Conservation (phyloP, 805 yeast genomes). For the Teunomyces cretensis region DNA sequence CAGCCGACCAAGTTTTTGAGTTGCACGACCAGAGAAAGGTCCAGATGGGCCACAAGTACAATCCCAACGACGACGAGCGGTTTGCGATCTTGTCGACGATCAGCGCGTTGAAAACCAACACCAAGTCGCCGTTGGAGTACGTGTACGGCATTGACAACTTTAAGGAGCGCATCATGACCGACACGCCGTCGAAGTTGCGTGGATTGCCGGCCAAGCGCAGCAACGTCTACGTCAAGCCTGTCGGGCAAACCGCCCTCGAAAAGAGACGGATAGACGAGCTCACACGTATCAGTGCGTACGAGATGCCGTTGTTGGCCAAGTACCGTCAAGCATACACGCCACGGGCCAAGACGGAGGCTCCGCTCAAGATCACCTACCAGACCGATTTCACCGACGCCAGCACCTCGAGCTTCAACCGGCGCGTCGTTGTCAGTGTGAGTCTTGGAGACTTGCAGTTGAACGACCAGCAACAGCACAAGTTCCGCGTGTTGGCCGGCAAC, state of each 20-base stretch:
- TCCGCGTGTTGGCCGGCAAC: slow-evolving; percentile 74
- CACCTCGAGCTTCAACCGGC: slow-evolving; percentile 56
- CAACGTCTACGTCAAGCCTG: slow-evolving; percentile 34
- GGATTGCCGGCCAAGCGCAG: slow-evolving; percentile 40
- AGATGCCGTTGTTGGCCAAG: slow-evolving; percentile 80
- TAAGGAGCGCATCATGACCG: slow-evolving; percentile 42
- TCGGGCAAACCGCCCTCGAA: slow-evolving; percentile 38
- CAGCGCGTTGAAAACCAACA: slow-evolving; percentile 24
- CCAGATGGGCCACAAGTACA: slow-evolving; percentile 51
- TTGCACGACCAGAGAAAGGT: slow-evolving; percentile 60
- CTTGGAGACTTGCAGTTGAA: slow-evolving; percentile 54
- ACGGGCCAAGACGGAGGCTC: slow-evolving; percentile 41
- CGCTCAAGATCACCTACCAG: slow-evolving; percentile 63
- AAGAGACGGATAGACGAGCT: slow-evolving; percentile 75
- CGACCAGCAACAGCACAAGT: slow-evolving; percentile 62
- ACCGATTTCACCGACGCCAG: slow-evolving; percentile 75
- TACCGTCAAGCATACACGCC: slow-evolving; percentile 69
- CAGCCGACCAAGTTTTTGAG: slow-evolving; percentile 60
- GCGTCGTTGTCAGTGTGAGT: slow-evolving; percentile 60
- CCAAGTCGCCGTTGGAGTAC: slow-evolving; percentile 37
- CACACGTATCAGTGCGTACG: slow-evolving; percentile 85
- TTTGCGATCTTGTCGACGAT: slow-evolving; percentile 52
- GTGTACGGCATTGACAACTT: slow-evolving; percentile 43
- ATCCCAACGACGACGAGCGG: slow-evolving; percentile 65
- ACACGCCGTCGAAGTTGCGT: slow-evolving; percentile 34